Base-by-base conservation (phyloP, 768 basidiomycete genomes). In the Pleurotus giganteus region DNA sequence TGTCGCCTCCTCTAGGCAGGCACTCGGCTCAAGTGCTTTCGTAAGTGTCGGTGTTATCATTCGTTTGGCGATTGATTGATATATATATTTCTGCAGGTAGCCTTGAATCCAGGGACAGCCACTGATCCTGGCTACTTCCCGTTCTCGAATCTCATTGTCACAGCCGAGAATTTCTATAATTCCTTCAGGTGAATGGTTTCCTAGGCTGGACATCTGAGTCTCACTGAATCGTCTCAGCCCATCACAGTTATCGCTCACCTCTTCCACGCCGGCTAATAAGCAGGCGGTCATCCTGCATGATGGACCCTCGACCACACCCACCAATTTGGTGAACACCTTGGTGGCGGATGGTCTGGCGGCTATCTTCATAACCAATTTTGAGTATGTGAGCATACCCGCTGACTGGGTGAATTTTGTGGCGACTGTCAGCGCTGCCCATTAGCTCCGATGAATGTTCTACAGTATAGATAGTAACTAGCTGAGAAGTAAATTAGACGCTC, bases 251-350 rank as follows among this genome's bases (percentile, higher is more conserved):
- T 71, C n/a, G 56, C 58, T 3, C 58, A 65, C 50, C 21, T 19
- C 59, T 13, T 50, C 61, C 1, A 60, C 59, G 9, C 65, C 65
- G 4, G 46, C 57, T 4, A 45, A 31, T 42, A 59, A 74, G 51
- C 70, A 74, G 51, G 61, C 65, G 13, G 65, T 70, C 13, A 60
- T 72, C 19, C 57, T 74, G 15, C 68, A 70, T 28, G 65, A 65
- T 21, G 68, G 61, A 15, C 72, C 71, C 4, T 59, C 61, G 15
- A 62, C 56, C 12, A 56, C 64, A 4, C 65, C 66, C 0, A 53
- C 61, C 2, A 55, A 36, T 15, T 59, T 69, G 12, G 63, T 71
- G 27, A 46, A 60, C 24, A 53, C 58, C 21, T 55, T 72, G 2
- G 51, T 64, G 1, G 49, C 47, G 19, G 54, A 60, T 19, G 60